Conservation (phyloP, 1,139 yeast genomes). For the Suhomyces kunorum region DNA sequence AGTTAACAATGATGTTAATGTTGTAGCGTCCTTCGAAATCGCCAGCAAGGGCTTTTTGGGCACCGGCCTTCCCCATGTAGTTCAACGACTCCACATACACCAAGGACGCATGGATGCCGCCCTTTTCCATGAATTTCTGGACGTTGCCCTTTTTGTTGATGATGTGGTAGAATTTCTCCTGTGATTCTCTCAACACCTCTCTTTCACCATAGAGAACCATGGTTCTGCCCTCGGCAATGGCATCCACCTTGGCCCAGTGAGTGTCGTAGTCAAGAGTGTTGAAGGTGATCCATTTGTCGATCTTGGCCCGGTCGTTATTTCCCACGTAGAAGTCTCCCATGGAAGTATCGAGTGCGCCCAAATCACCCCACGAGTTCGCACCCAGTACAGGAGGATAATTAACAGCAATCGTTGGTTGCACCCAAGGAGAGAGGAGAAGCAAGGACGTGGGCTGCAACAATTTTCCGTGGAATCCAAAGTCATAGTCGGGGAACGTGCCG, state of each 20-base stretch:
- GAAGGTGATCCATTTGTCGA: conserved; percentile 27
- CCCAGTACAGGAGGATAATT: conserved; percentile 24
- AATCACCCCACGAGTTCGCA: conserved; percentile 31
- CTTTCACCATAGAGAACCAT: conserved; percentile 41
- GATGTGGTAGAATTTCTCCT: conserved; percentile 28
- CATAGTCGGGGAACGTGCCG: conserved; percentile 22
- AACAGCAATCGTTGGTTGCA: conserved; percentile 29
- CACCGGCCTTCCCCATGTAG: conserved; percentile 27
- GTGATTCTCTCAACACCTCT: conserved; percentile 32
- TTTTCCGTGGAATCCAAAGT: conserved; percentile 17
- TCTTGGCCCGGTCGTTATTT: conserved; percentile 20
- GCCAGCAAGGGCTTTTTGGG: conserved; percentile 26
- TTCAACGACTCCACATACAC: conserved; percentile 37
- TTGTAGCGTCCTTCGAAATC: conserved; percentile 31
- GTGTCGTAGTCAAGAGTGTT: conserved; percentile 25
- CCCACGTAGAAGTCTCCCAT: conserved; percentile 35
- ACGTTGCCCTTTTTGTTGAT: conserved; percentile 24
- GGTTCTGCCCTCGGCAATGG: conserved; percentile 30
- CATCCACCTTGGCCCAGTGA: conserved; percentile 35
- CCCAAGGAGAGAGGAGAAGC: conserved; percentile 48
- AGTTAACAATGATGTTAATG: conserved; percentile 18
- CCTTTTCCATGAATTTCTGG: conserved; percentile 28
- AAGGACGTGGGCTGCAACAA: conserved; percentile 34
- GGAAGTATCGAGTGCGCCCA: conserved; percentile 30
- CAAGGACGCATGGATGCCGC: conserved; percentile 35